These are phyloP conservation scores for Carex arenaria DNA, from an alignment of 202 grass and related monocot genomes.

Conservation along the genomic window DNA sequence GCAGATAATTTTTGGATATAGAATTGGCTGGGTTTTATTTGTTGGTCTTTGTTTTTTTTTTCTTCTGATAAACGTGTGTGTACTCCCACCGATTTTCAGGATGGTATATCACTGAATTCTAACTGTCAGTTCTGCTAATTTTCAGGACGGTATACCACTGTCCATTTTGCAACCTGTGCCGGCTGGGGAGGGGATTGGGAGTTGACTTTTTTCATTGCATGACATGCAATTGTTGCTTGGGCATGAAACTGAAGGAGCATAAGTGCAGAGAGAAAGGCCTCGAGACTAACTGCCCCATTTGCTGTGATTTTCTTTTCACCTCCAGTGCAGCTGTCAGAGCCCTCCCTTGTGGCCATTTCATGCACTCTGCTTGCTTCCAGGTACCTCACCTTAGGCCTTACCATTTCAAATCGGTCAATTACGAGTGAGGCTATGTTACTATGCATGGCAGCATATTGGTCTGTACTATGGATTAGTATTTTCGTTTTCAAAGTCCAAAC, in stretches of 20 bases:
- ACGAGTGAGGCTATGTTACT: no score
- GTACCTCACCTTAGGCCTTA: constrained; percentile 23
- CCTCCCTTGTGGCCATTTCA: constrained; percentile 91
- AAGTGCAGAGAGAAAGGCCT: constrained; percentile 87
- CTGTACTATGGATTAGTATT: no score
- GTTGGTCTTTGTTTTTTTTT: not conserved
- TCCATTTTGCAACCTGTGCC: constrained; percentile 92
- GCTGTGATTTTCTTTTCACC: constrained; percentile 85
- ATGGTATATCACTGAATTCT: constrained; percentile 62
- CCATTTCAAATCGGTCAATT: not conserved
- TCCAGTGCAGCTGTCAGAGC: constrained; percentile 80
- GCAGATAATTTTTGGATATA: not conserved
- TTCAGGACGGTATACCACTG: constrained; percentile 89
- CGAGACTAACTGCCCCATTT: constrained; percentile 92
- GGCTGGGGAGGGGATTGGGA: constrained; percentile 77
- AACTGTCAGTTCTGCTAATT: constrained; percentile 29
- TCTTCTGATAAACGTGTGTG: not conserved
- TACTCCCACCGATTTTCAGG: constrained; percentile 4
- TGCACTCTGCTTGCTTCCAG: constrained; percentile 98
- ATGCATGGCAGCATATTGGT: no score
- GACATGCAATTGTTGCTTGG: constrained; percentile 95
- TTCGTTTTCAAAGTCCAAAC: no score
- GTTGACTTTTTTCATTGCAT: constrained; percentile 95
- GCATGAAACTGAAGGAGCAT: constrained; percentile 68
- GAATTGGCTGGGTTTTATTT: not conserved